These are phyloP conservation scores for Alliaria petiolata DNA, from an alignment of 345 rosid genomes.

Conservation along the genomic window DNA sequence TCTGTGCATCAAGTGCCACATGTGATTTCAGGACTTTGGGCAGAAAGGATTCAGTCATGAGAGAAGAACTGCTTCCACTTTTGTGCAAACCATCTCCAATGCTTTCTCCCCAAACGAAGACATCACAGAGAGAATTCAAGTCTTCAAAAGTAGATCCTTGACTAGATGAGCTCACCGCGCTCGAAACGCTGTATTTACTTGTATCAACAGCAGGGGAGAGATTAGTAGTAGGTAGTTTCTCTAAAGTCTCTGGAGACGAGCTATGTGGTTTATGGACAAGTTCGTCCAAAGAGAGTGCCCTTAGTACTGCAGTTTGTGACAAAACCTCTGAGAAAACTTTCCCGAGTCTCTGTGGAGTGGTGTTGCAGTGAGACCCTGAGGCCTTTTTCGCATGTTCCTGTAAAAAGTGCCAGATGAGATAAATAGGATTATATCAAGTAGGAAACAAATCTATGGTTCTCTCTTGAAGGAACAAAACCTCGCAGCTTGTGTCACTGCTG, in stretches of 20 bases:
- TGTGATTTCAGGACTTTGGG: conserved; percentile 46
- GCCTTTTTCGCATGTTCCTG: conserved; percentile 40
- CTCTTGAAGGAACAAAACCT: conserved; percentile 31
- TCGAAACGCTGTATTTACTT: conserved; percentile 48
- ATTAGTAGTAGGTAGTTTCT: conserved; percentile 33
- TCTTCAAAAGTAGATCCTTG: conserved; percentile 43
- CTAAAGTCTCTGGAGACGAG: conserved; percentile 30
- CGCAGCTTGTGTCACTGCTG: conserved; percentile 38
- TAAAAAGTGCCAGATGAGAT: conserved; percentile 1
- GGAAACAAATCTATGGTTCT: neutral
- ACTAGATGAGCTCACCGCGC: conserved; percentile 46
- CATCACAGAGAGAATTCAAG: conserved; percentile 40
- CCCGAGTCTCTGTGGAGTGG: conserved; percentile 42
- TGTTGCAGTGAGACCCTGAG: conserved; percentile 25
- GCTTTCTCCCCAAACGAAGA: conserved; percentile 51
- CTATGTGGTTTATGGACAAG: conserved; percentile 34
- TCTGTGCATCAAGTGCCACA: conserved; percentile 42
- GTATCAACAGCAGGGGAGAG: conserved; percentile 35
- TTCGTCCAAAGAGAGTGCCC: conserved; percentile 38
- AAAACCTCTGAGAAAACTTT: conserved; percentile 59
- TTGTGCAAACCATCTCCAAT: conserved; percentile 29
- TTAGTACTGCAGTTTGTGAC: conserved; percentile 44
- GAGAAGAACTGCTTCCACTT: conserved; percentile 26
- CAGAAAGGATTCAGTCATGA: conserved; percentile 30
- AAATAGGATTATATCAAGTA: too few species aligned